Base-by-base conservation (phyloP, 129 eudicot species). In the Flaveria brownii region DNA sequence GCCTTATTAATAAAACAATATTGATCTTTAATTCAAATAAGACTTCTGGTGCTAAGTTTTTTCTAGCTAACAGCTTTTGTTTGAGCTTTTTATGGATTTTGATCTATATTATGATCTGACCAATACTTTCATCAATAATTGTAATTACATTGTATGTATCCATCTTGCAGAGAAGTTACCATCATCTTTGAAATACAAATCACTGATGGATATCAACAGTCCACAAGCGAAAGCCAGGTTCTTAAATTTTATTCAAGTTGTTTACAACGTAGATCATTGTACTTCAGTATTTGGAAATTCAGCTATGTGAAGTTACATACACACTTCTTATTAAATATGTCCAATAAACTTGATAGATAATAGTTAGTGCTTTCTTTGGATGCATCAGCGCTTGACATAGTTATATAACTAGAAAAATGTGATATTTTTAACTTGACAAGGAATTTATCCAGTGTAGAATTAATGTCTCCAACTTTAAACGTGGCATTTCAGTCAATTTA, bases 201-300 rank as follows among this genome's bases (percentile, higher is more conserved):
- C 71, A 86, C 94, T 17, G 97, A 95, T 77, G 72, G 96, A 91
- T 75, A 79, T 95, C 5, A 91, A 74, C 87, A 91, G 85, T 25
- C 94, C 92, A 16, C 97, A 91, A 85, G 94, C 89, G 13, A 91
- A 86, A 80, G 80, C 72, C 79, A 91, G 99, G 99, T 95, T 66
- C 67, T 36, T 62, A 16, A 51, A 25, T 78, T 76, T 71, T 49
- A 23, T 75, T 25, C 30, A 15, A 60, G 36, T 1, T 66, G 26
- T 25, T 25, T 25, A 25, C 26, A 25, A 25, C 0, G 26, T 25
- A 0, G 26, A 25, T 25, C 26, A 71, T 30, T 28, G 56, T n/a
- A 55, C 47, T 50, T 71, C 62, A 71, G 2, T n/a, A 16, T 71
- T 7, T 25, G 52, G 13, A 33, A 33, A 33, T 15, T 6, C 15